Percentiles rank a stretch among this genome's conserved stretches.
These are phyloP conservation scores for Graphilbum ipis-grandicollis DNA, from an alignment of 2,329 filamentous ascomycete genomes.

Conservation along the genomic window DNA sequence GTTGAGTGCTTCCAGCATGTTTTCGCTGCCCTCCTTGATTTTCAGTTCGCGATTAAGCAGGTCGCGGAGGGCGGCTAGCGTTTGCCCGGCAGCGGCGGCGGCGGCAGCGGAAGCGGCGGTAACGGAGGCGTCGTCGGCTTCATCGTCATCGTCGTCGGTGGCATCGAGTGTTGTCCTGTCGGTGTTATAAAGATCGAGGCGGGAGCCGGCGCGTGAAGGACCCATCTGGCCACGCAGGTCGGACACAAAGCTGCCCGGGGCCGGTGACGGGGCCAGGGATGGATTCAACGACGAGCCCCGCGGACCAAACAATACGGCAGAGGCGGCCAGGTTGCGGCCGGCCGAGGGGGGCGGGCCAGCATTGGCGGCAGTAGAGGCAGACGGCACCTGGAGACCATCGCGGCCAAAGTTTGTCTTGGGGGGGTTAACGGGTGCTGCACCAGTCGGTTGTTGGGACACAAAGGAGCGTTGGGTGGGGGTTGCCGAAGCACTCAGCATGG, in stretches of 20 bases:
- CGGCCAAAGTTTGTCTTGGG: conserved; percentile 34
- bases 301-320: conserved; percentile 44
- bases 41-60: conserved; percentile 89
- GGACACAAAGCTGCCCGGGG: conserved; percentile 75
- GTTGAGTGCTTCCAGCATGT: conserved; percentile 88
- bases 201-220: conserved; percentile 44
- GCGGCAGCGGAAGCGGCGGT: conserved; percentile 22
- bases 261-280: conserved; percentile 48
- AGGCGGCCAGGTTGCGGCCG: conserved; percentile 30
- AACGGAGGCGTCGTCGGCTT: neutral
- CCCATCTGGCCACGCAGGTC: conserved; percentile 62
- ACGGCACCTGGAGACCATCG: conserved; percentile 28
- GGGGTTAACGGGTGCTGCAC: conserved; percentile 18
- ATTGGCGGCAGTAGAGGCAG: too few species aligned
- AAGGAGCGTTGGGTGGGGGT: conserved; percentile 36
- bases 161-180: conserved; percentile 50
- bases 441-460: conserved; percentile 21
- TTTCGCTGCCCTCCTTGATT: conserved; percentile 95
- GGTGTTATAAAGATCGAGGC: conserved; percentile 31
- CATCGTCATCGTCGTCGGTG: conserved; percentile 16
- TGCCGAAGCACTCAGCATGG: conserved; percentile 35
- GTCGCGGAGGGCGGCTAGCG: conserved; percentile 60
- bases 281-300: conserved; percentile 55
- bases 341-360: conserved; percentile 1
- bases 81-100: conserved; percentile 40